Conservation (phyloP, 257 asterid genomes). For the Salvia miltiorrhiza region DNA sequence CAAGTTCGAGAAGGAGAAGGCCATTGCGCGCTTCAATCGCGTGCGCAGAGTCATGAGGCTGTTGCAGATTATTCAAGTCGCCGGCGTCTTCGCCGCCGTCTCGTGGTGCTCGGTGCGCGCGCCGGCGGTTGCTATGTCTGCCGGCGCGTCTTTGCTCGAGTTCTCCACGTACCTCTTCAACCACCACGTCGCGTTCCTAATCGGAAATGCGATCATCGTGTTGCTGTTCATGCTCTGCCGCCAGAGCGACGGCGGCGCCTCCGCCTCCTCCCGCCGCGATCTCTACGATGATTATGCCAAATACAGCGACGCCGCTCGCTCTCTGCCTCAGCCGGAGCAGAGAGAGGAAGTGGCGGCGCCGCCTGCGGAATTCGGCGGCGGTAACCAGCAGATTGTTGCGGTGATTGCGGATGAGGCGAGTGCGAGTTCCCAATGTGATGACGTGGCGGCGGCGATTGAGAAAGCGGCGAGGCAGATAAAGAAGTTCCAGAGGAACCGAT, state of each 20-base stretch:
- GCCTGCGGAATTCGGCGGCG: constrained; percentile 8
- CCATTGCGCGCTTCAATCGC: constrained; percentile 44
- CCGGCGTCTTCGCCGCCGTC: constrained; percentile 36
- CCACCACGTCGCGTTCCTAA: constrained; percentile 70
- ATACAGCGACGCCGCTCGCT: constrained; percentile 32
- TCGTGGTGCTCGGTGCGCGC: constrained; percentile 65
- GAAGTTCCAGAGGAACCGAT: constrained; percentile 65
- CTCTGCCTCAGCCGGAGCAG: not conserved
- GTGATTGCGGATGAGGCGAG: constrained; percentile 18
- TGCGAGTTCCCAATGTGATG: constrained; percentile 32
- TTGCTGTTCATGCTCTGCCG: constrained; percentile 48
- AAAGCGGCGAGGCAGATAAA: constrained; percentile 51
- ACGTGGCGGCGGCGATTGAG: constrained; percentile 47
- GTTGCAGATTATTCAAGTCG: constrained; percentile 36
- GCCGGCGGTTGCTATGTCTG: constrained; percentile 32
- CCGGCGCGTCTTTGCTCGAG: constrained; percentile 25
- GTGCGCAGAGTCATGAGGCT: constrained; percentile 32
- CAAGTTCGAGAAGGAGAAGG: constrained; percentile 40
- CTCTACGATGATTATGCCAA: constrained; percentile 40
- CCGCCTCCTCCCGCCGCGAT: constrained; percentile 27
- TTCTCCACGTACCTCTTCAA: constrained; percentile 34
- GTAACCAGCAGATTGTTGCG: constrained; percentile 36
- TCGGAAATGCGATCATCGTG: constrained; percentile 62
- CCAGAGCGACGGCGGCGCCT: constrained; percentile 21
- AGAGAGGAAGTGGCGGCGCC: not conserved